Evolutionary conservation across 2,329 filamentous ascomycete genomes (phyloP), one percentile per base, ranked within the genome.

Genomic region (Phaeophleospora eucalypticola): DNA sequence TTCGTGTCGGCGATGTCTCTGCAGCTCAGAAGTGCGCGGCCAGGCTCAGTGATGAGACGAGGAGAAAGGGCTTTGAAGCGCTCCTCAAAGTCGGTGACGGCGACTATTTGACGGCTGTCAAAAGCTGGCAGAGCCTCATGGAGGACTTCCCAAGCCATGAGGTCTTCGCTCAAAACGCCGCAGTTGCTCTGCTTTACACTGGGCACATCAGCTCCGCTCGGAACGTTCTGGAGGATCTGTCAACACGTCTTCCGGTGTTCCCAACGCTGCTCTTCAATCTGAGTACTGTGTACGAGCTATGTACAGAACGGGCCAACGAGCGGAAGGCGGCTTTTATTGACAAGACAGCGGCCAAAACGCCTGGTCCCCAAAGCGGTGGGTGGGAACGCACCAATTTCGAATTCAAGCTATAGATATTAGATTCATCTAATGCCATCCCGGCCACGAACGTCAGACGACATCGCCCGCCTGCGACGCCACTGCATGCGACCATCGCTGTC

Each of bases 271-370:
- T 94, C 0, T 95, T 96, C 69, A 97, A 97, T 64, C 69, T 98
- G 10, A 82, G 84, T 9, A 97, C 91, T 0, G 81, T 95, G 59
- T 97, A 95, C 64, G 93, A 97, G 68, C 76, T 97, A 6, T 93
- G 87, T 64, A 90, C 87, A 0, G 90, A 97, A 58, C 78, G 80
- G 52, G 80, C 87, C 35, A 74, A 80, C 40, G 77, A 77, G 10
- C 68, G 86, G 58, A 97, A 97, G 73, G 67, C 79, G 21, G 73
- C 71, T 19, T 72, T 97, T 15, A 83, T 86, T 8, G 44, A 56
- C n/a, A 46, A 43, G 32, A 48, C 57, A 15, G 61, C 61, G 4
- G 37, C 41, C 3, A 54, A 53, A 29, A 42, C 40, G 4, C 55
- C 60, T 32, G 20, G 15, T 7, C 46, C 59, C 12, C 45, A 49